Evolutionary conservation across 352 stramenopile species (phyloP).

Genomic region (Phytophthora brassicae): DNA sequence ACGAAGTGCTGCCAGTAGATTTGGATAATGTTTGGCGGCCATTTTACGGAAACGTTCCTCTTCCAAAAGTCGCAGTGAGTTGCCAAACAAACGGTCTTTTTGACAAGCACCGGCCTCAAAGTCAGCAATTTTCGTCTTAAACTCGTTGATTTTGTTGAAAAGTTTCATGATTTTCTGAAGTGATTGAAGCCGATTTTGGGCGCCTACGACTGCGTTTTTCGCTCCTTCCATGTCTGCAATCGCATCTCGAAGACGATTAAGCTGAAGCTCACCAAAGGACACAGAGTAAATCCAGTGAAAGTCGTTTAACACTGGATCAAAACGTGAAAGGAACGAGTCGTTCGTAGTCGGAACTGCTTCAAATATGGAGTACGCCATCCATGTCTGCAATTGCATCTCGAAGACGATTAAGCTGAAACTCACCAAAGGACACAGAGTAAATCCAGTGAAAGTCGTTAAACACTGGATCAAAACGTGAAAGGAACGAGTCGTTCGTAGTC

Average conservation of each 20-base stretch:
- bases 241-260: conserved; percentile 46
- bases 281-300: conserved; percentile 47
- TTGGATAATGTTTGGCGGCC: conserved; percentile 70
- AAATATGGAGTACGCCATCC: background rate
- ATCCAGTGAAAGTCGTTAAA: conserved; percentile 40
- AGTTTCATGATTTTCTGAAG: conserved; percentile 81
- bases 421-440: conserved; percentile 50
- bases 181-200: conserved; percentile 64
- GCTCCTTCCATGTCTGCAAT: conserved; percentile 56
- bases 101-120: conserved; percentile 74
- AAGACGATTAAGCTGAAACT: conserved; percentile 44
- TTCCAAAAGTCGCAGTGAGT: conserved; percentile 67
- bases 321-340: conserved; percentile 55
- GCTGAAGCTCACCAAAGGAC: conserved; percentile 38
- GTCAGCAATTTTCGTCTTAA: conserved; percentile 74
- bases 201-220: conserved; percentile 45
- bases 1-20: conserved; percentile 46
- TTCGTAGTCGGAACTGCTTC: background rate
- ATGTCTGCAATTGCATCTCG: conserved; percentile 49
- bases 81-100: conserved; percentile 77
- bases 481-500: conserved; percentile 36
- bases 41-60: conserved; percentile 80
- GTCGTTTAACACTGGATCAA: conserved; percentile 57
- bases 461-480: conserved; percentile 64
- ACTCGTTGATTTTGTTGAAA: conserved; percentile 66